Conservation (phyloP, 2,329 filamentous ascomycete genomes). For the Aspergillaceae sp. region DNA sequence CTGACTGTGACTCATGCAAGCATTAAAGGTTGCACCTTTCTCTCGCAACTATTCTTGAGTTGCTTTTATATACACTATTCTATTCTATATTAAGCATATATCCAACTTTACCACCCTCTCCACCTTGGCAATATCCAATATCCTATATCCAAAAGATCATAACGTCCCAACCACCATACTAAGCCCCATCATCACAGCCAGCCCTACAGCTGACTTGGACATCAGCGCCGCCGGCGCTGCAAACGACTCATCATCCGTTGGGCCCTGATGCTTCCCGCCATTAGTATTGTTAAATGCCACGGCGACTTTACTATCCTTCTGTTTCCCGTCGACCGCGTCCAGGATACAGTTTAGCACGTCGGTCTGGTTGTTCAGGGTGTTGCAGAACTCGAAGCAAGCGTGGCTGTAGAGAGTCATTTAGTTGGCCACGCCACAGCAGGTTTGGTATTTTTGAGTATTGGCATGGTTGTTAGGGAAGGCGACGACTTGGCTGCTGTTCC, state of each 20-base stretch:
- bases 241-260: too few relatives aligned
- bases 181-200: not conserved
- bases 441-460: not conserved
- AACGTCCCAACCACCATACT: not conserved
- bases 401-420: not conserved
- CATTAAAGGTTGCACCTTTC: too few relatives aligned
- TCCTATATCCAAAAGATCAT: not conserved
- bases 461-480: not conserved
- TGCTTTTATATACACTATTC: too few relatives aligned
- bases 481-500: not conserved
- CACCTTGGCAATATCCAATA: too few relatives aligned
- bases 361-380: not conserved
- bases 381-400: conserved; percentile 1
- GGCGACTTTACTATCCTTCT: not conserved
- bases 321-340: not conserved
- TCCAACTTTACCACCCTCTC: too few relatives aligned
- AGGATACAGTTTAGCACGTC: not conserved
- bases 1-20: too few relatives aligned
- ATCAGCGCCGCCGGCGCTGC: not conserved
- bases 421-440: not conserved
- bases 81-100: too few relatives aligned
- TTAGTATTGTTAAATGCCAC: not conserved
- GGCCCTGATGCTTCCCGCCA: not conserved
- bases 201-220: not conserved
- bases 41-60: too few relatives aligned